Conservation (phyloP, 2,329 filamentous ascomycete species). For the Ploettnerulaceae sp. region DNA sequence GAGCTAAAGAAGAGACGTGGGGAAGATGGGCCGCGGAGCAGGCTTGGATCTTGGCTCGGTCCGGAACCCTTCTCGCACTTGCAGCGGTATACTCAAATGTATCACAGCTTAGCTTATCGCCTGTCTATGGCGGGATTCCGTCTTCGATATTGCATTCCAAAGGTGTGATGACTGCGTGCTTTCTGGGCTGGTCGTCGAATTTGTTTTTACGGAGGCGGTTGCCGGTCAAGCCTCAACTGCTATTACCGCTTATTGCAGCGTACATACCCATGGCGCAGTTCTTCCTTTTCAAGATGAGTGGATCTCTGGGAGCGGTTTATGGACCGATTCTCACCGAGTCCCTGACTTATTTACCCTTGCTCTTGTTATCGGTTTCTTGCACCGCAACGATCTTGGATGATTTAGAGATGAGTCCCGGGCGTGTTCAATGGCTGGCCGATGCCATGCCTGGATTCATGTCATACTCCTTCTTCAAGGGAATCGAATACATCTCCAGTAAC, state of each 20-base stretch:
- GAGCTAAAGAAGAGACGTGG: conserved; percentile 33
- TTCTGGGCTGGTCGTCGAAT: conserved; percentile 68
- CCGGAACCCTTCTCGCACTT: conserved; percentile 46
- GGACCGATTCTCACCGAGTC: conserved; percentile 74
- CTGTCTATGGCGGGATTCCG: conserved; percentile 83
- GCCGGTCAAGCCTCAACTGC: conserved; percentile 44
- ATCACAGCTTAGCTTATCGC: conserved; percentile 73
- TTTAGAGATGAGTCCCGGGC: conserved; percentile 47
- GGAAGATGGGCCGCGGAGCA: conserved; percentile 30
- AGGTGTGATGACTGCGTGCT: conserved; percentile 60
- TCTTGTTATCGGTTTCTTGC: conserved; percentile 58
- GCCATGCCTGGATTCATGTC: conserved; percentile 60
- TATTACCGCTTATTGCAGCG: conserved; percentile 69
- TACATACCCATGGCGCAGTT: conserved; percentile 72
- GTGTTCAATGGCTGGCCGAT: conserved; percentile 54
- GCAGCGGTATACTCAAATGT: conserved; percentile 62
- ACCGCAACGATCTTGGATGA: conserved; percentile 61
- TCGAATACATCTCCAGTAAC: conserved; percentile 34
- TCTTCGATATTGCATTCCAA: conserved; percentile 66
- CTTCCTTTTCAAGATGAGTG: conserved; percentile 63
- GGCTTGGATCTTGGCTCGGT: conserved; percentile 32
- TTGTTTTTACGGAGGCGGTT: conserved; percentile 47
- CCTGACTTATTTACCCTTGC: conserved; percentile 66
- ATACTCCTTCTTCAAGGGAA: conserved; percentile 57
- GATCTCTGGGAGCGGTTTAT: conserved; percentile 57